Conservation (phyloP, 169 alveolate genomes). For the Babesia bigemina region DNA sequence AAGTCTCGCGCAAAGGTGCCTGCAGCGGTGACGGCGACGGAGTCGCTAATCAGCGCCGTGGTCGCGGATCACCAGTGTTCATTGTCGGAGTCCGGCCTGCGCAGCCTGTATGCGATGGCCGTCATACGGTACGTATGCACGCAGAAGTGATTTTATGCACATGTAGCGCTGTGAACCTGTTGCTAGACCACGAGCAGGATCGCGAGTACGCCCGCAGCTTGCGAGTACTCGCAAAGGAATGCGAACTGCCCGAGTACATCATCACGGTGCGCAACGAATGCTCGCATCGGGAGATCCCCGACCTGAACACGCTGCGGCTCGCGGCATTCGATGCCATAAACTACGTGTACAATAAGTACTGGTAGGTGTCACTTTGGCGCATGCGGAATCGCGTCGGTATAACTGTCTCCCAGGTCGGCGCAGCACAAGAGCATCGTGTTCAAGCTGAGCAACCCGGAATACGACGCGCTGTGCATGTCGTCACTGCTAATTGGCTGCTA, state of each 20-base stretch:
- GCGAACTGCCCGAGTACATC: slow-evolving; percentile 56
- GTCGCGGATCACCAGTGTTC: slow-evolving; percentile 39
- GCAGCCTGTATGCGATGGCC: slow-evolving; percentile 61
- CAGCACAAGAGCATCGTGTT: slow-evolving; percentile 35
- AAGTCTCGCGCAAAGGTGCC: slow-evolving; percentile 61
- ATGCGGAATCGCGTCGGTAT: too few relatives aligned
- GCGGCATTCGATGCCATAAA: slow-evolving; percentile 40
- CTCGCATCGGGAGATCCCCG: slow-evolving; percentile 67
- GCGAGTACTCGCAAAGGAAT: slow-evolving; percentile 41
- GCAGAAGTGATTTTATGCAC: neutral
- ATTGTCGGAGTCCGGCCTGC: slow-evolving; percentile 9
- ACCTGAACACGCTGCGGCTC: slow-evolving; percentile 44
- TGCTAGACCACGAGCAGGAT: slow-evolving; percentile 67
- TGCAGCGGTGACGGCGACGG: slow-evolving; percentile 61
- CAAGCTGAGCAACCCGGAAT: slow-evolving; percentile 29
- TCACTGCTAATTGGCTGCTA: slow-evolving; percentile 16
- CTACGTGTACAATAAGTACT: slow-evolving; percentile 56
- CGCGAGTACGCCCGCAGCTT: slow-evolving; percentile 60
- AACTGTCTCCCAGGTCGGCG: slow-evolving; percentile 19
- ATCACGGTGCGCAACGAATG: slow-evolving; percentile 51
- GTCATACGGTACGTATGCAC: slow-evolving; percentile 29
- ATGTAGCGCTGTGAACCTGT: slow-evolving; percentile 58
- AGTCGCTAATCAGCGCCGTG: slow-evolving; percentile 40
- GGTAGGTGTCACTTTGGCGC: slow-evolving; percentile 25
- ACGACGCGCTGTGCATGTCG: slow-evolving; percentile 20